Evolutionary conservation across 2,329 filamentous ascomycete genomes (phyloP).

Genomic region (Onygena corvina): DNA sequence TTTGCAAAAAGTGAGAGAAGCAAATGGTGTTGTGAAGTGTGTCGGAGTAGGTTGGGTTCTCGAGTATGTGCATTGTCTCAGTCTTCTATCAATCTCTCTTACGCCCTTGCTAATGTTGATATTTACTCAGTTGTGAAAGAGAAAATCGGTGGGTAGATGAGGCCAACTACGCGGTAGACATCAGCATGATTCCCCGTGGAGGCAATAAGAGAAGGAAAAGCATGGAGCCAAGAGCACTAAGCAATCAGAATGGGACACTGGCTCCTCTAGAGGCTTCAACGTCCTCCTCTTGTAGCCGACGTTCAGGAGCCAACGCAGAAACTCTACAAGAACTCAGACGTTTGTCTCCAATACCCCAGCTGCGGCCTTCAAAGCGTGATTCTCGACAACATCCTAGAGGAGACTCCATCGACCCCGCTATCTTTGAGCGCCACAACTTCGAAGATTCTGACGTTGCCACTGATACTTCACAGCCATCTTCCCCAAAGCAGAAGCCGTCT

Average conservation of each 20-base stretch:
- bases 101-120: constrained; percentile 10
- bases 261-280: constrained; percentile 28
- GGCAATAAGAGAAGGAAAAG: constrained; percentile 63
- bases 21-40: constrained; percentile 64
- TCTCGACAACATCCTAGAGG: too few species aligned
- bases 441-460: not conserved
- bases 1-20: constrained; percentile 60
- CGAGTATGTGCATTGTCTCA: constrained; percentile 56
- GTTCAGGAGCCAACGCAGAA: constrained; percentile 21
- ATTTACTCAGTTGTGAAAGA: constrained; percentile 51
- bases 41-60: constrained; percentile 82
- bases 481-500: too few species aligned
- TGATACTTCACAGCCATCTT: not conserved
- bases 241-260: constrained; percentile 56
- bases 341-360: constrained; percentile 24
- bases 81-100: not conserved
- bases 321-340: constrained; percentile 26
- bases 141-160: constrained; percentile 69
- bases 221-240: constrained; percentile 63
- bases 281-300: constrained; percentile 22
- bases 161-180: constrained; percentile 55
- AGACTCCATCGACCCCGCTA: not conserved
- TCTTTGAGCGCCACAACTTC: not conserved
- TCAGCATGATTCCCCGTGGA: constrained; percentile 54
- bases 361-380: constrained; percentile 7